Evolutionary conservation across 441 rosid genomes (phyloP).

Genomic region (Mallotus repandus): DNA sequence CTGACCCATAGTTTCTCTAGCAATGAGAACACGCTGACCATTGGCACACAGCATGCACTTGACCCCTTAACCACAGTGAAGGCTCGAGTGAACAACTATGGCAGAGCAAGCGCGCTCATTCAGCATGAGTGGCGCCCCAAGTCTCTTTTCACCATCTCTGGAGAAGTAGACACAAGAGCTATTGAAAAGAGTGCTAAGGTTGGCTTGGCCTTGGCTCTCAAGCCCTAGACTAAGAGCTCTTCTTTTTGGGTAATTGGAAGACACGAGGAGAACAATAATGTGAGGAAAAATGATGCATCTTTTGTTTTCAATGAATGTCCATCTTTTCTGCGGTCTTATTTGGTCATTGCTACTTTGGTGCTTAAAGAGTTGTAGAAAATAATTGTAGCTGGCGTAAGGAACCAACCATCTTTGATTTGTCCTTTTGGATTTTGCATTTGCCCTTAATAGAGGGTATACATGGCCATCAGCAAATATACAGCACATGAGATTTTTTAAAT

Average conservation of each 20-base stretch:
- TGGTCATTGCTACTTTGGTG: constrained; percentile 21
- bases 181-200: constrained; percentile 91
- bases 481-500: neutral
- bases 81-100: constrained; percentile 86
- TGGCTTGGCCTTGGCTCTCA: constrained; percentile 81
- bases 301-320: constrained; percentile 16
- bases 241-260: constrained; percentile 2
- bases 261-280: constrained; percentile 35
- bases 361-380: constrained; percentile 32
- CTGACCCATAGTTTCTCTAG: constrained; percentile 74
- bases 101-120: constrained; percentile 77
- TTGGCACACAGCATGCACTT: constrained; percentile 81
- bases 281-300: constrained; percentile 13
- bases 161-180: constrained; percentile 92
- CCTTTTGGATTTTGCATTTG: constrained; percentile 15
- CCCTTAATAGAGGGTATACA: constrained; percentile 19
- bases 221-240: constrained; percentile 43
- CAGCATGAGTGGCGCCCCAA: constrained; percentile 95
- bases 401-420: constrained; percentile 22
- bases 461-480: constrained; percentile 11
- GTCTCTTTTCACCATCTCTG: constrained; percentile 79
- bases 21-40: constrained; percentile 71
- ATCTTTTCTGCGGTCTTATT: constrained; percentile 15
- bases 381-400: constrained; percentile 31
- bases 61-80: constrained; percentile 88